Evolutionary conservation across 345 rosid species (phyloP), one percentile per base, ranked within the genome.

Genomic region (Salix udensis): DNA sequence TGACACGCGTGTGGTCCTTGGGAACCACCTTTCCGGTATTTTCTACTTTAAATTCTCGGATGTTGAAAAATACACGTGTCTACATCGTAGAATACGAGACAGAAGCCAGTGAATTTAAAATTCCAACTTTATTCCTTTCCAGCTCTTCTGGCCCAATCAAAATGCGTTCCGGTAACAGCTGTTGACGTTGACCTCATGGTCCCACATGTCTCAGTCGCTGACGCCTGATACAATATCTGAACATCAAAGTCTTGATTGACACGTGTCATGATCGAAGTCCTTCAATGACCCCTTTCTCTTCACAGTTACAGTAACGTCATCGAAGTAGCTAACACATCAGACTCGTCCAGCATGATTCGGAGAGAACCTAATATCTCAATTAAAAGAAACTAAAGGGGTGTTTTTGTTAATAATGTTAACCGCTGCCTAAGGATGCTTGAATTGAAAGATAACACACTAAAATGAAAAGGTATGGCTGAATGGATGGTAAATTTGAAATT

Each of bases 1-100:
- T 86, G 87, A 84, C 90, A 89, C 88, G 88, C 84, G 70, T 84
- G 84, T 81, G 83, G 88, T 79, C 85, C 85, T 39, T 65, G 40
- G 11, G 10, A 6, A 4, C 24, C 23, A 26, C 76, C n/a, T 36
- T 52, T 53, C 8, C 34, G 19, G 19, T 11, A 37, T 10, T 23
- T 23, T 44, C 7, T 5, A 23, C 21, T 65, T 11, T 36, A 7
- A 12, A 4, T 12, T 62, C 66, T 34, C 21, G 9, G 13, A 7
- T 30, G 19, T 24, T 40, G n/a, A 19, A 18, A 34, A 18, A 34
- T 31, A 79, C 71, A 80, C 81, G 83, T 83, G 86, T 64, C 82
- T 2, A 6, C 12, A n/a, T 80, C 53, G 65, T 46, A 39, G 76
- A 13, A 7, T 80, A 77, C 73, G 76, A 68, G 77, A 55, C 42